Evolutionary conservation across 495 filamentous ascomycete species (phyloP), one percentile per base, ranked within the genome.

Genomic region (Aspergillus mulundensis): DNA sequence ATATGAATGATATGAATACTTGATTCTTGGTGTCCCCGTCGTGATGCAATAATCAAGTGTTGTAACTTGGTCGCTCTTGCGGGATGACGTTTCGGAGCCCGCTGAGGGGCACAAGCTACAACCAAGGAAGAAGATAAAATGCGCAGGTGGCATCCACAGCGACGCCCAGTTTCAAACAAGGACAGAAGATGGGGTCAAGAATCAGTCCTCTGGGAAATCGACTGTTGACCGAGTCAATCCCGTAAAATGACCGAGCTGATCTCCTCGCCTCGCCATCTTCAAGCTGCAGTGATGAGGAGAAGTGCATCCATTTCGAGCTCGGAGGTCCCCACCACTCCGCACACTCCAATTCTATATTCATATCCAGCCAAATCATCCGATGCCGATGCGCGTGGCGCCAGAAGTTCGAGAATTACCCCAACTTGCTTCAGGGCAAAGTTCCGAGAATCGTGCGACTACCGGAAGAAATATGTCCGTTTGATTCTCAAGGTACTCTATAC

Each of bases 221-320:
- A 34, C 19, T 14, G 1, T 6, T 25, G 12, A 39, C 25, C 55
- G 47, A 57, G 15, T 36, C 49, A 25, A 25, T 8, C 23, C 47
- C 55, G 47, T 38, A 7, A 16, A 52, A 45, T 39, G 25, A 24
- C 55, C 55, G 56, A 41, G 5, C 18, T 50, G 23, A 30, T 24
- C 10, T 7, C 44, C 40, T 20, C 7, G 40, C 50, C 41, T 50
- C 19, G 20, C 28, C 36, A 30, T 36, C 15, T 1, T n/a, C 15
- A 34, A 21, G 28, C 5, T 48, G 25, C 28, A 25, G 7, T n/a
- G 49, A 54, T 61, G 59, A 61, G 59, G 59, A 53, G 59, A 61
- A 57, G 16, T 20, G 21, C 2, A 39, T 43, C 42, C 49, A 52
- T 48, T 48, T 8, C 18, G 32, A 16, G 32, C 34, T 50, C 47